Conservation (phyloP, 805 yeast genomes). For the Ogataea minuta region DNA sequence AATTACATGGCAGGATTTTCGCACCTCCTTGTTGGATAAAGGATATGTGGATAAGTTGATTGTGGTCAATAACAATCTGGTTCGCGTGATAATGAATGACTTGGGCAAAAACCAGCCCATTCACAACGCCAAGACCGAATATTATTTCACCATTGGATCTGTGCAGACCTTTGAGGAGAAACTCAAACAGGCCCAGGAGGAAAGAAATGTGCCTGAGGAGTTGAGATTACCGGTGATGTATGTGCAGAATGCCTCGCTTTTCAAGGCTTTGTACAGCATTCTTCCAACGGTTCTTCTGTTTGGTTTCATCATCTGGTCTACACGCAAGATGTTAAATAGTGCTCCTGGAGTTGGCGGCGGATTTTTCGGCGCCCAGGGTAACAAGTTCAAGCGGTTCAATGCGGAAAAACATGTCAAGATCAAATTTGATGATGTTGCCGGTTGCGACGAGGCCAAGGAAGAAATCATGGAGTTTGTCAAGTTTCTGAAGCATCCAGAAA, state of each 20-base stretch:
- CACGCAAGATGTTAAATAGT: conserved; percentile 52
- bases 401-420: conserved; percentile 81
- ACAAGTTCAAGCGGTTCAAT: conserved; percentile 77
- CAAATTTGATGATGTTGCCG: conserved; percentile 87
- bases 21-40: conserved; percentile 69
- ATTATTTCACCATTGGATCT: conserved; percentile 81
- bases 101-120: conserved; percentile 36
- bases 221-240: conserved; percentile 79
- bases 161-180: conserved; percentile 83
- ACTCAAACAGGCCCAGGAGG: conserved; percentile 69
- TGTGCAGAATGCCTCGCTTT: conserved; percentile 62
- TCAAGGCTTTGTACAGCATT: conserved; percentile 64
- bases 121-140: conserved; percentile 28
- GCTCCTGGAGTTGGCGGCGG: conserved; percentile 59
- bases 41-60: conserved; percentile 73
- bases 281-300: conserved; percentile 78
- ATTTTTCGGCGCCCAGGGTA: conserved; percentile 68
- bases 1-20: conserved; percentile 68
- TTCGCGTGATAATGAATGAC: conserved; percentile 62
- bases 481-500: conserved; percentile 79
- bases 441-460: conserved; percentile 90
- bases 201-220: conserved; percentile 59
- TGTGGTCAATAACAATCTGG: conserved; percentile 71
- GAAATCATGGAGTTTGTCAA: conserved; percentile 95
- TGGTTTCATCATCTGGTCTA: conserved; percentile 74